Percentiles rank a stretch among this genome's conserved stretches.
phyloP scores from a whole-genome alignment of 306 rosid genomes.

The Cucurbita pepo region DNA sequence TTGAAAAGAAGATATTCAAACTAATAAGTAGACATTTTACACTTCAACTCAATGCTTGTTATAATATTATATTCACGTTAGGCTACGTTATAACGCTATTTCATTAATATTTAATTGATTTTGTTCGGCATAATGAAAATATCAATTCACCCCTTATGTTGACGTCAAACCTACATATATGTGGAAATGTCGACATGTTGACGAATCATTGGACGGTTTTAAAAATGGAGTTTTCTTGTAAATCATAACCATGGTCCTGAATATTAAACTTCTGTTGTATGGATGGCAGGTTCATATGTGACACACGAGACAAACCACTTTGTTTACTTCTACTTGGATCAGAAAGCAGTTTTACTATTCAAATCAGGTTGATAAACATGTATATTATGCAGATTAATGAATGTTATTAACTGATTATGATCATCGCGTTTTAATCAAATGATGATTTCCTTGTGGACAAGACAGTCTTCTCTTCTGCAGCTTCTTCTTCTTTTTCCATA shows the following conservation, averaged over 20 bases:
- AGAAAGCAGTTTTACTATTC: constrained; percentile 86
- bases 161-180: too few species aligned
- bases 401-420: not conserved
- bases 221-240: not conserved
- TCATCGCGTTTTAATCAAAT: not conserved
- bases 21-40: too few species aligned
- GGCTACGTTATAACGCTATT: too few species aligned
- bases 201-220: not conserved
- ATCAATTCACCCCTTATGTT: too few species aligned
- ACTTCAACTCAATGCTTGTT: too few species aligned
- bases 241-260: not conserved
- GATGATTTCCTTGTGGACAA: not conserved
- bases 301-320: constrained; percentile 98
- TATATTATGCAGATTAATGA: not conserved
- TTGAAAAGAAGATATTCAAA: too few species aligned
- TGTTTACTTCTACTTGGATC: constrained; percentile 94
- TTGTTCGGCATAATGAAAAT: too few species aligned
- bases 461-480: not conserved
- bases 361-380: constrained; percentile 54
- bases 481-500: not conserved
- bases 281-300: constrained; percentile 74
- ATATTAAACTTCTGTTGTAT: not conserved
- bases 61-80: too few species aligned
- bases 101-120: too few species aligned
- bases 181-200: too few species aligned